Evolutionary conservation across 75 land plant species (phyloP).

Genomic region (Cryptomeria japonica): DNA sequence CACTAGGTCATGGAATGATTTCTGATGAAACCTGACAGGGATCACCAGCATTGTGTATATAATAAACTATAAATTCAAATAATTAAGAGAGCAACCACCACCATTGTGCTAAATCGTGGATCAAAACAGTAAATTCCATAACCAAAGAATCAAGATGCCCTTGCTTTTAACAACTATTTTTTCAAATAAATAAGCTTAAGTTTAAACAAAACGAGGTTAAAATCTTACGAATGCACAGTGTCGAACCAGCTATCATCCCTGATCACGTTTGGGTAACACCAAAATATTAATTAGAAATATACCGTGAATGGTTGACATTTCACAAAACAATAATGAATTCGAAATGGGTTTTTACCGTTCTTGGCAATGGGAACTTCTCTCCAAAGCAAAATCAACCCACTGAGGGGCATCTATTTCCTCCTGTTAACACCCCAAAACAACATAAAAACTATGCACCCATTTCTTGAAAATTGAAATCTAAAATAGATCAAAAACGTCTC

Average conservation of each 20-base stretch:
- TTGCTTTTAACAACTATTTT: not conserved
- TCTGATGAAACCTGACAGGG: slow-evolving; percentile 1
- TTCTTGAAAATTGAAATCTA: not conserved
- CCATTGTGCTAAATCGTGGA: not conserved
- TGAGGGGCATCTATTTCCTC: not conserved
- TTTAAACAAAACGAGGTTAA: not conserved
- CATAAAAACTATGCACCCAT: not conserved
- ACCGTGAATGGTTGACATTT: not conserved
- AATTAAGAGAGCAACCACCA: not conserved
- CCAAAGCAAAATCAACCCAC: not conserved
- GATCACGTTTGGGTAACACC: not conserved
- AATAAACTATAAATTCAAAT: not conserved
- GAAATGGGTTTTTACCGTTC: not conserved
- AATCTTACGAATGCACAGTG: slow-evolving; percentile 8
- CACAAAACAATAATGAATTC: not conserved
- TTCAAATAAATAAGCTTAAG: not conserved
- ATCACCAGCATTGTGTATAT: not conserved
- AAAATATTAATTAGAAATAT: not conserved
- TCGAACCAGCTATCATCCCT: slow-evolving; percentile 13
- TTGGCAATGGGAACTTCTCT: not conserved
- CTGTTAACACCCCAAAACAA: not conserved
- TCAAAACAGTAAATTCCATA: not conserved
- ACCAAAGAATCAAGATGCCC: not conserved
- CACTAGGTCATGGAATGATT: slow-evolving; percentile 6
- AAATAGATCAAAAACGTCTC: not conserved